Evolutionary conservation across 2,329 filamentous ascomycete species (phyloP).

Genomic region (Bimuria novae-zelandiae): DNA sequence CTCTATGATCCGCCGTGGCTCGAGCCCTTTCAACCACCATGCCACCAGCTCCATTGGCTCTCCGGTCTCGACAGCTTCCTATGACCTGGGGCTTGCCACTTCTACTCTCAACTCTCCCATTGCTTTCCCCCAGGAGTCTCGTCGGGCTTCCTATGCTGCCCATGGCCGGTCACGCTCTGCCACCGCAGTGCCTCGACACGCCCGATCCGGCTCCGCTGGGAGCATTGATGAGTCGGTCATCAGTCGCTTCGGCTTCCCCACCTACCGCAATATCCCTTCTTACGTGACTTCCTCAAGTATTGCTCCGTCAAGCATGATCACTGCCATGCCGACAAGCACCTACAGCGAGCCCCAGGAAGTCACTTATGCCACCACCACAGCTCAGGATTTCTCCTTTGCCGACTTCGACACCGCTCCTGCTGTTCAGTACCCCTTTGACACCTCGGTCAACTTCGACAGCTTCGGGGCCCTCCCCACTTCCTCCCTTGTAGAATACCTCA

Average conservation of each 20-base stretch:
- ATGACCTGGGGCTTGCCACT: constrained; percentile 38
- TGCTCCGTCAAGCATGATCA: constrained; percentile 43
- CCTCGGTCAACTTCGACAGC: constrained; percentile 46
- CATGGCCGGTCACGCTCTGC: constrained; percentile 48
- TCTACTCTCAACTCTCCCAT: constrained; percentile 69
- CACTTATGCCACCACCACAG: constrained; percentile 34
- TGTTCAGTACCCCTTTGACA: constrained; percentile 51
- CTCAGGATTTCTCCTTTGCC: constrained; percentile 41
- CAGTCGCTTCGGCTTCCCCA: constrained; percentile 78
- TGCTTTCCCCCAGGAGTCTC: constrained; percentile 48
- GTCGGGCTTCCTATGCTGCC: constrained; percentile 45
- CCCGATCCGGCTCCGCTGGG: constrained; percentile 67
- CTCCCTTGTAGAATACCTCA: constrained; percentile 78
- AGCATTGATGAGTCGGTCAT: constrained; percentile 69
- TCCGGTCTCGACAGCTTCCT: constrained; percentile 50
- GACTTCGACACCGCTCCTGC: constrained; percentile 45
- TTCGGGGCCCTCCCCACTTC: constrained; percentile 57
- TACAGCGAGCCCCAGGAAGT: constrained; percentile 39
- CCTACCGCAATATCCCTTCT: constrained; percentile 75
- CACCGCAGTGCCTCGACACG: constrained; percentile 27
- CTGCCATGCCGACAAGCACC: constrained; percentile 44
- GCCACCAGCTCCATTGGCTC: constrained; percentile 50
- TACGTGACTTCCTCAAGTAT: constrained; percentile 53
- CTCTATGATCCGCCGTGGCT: constrained; percentile 51
- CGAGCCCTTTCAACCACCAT: constrained; percentile 50